Percentiles rank a stretch among this genome's conserved stretches.
These are phyloP conservation scores for Ammopiptanthus mongolicus DNA, from an alignment of 306 rosid genomes.

Conservation along the genomic window DNA sequence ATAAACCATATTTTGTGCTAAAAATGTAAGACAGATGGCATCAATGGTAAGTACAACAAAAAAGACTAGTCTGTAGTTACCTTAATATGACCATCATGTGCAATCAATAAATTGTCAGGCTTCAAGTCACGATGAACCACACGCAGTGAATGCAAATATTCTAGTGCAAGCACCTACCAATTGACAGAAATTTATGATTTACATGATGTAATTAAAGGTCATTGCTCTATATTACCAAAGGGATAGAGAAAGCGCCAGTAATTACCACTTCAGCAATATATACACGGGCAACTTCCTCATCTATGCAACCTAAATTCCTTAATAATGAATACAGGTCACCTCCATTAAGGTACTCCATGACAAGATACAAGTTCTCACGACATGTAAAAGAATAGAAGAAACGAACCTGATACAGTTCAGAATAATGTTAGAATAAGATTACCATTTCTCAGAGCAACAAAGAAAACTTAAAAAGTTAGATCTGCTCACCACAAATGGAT, in stretches of 20 bases:
- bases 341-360: constrained; percentile 98
- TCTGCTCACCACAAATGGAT: constrained; percentile 97
- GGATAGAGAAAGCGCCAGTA: not conserved
- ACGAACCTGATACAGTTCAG: constrained; percentile 69
- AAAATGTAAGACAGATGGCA: not conserved
- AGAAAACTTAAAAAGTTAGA: constrained; percentile 31
- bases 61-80: constrained; percentile 32
- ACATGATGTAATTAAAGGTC: not conserved
- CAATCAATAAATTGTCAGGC: constrained; percentile 96
- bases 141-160: constrained; percentile 82
- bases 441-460: constrained; percentile 14
- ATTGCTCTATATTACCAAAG: constrained; percentile 1
- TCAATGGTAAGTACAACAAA: not conserved
- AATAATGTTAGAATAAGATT: constrained; percentile 23
- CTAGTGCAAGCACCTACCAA: constrained; percentile 90
- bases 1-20: not conserved
- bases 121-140: constrained; percentile 98
- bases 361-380: constrained; percentile 91
- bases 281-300: constrained; percentile 91
- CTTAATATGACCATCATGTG: constrained; percentile 99
- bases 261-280: constrained; percentile 98
- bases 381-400: constrained; percentile 99
- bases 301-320: constrained; percentile 95
- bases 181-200: not conserved
- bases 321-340: constrained; percentile 95